Evolutionary conservation across 176 grass and related monocot species (phyloP).

Genomic region (Oryza longistaminata): DNA sequence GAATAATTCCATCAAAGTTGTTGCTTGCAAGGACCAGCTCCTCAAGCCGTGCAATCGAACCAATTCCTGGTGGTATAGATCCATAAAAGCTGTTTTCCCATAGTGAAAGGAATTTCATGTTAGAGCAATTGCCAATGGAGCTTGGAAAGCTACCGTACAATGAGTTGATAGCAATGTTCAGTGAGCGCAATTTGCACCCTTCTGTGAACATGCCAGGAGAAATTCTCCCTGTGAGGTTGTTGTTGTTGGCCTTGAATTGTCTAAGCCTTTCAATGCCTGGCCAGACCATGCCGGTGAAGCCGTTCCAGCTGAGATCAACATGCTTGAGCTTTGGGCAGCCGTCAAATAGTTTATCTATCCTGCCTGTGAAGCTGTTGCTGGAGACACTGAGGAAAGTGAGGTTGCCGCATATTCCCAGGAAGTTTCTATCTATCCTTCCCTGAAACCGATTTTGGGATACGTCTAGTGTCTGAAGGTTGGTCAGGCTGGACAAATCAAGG

Average conservation of each 20-base stretch:
- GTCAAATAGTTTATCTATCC: constrained; percentile 38
- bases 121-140: constrained; percentile 56
- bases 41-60: constrained; percentile 16
- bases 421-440: constrained; percentile 32
- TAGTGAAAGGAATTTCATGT: constrained; percentile 17
- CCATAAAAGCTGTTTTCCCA: not conserved
- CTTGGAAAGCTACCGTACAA: constrained; percentile 35
- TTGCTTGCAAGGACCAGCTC: constrained; percentile 47
- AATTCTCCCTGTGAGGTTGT: constrained; percentile 46
- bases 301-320: constrained; percentile 51
- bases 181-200: not conserved
- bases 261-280: constrained; percentile 33
- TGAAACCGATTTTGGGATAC: constrained; percentile 40
- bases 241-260: constrained; percentile 38
- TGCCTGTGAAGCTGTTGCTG: constrained; percentile 35
- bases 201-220: constrained; percentile 4
- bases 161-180: constrained; percentile 20
- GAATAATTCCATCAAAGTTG: constrained; percentile 34
- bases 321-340: constrained; percentile 36
- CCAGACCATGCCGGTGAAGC: constrained; percentile 51
- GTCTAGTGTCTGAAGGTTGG: constrained; percentile 41
- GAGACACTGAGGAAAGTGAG: constrained; percentile 49
- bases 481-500: constrained; percentile 35
- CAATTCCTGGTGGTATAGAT: constrained; percentile 40
- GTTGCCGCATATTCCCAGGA: constrained; percentile 35